Evolutionary conservation across 768 basidiomycete species (phyloP).

Genomic region (Panaeolus papilionaceus): DNA sequence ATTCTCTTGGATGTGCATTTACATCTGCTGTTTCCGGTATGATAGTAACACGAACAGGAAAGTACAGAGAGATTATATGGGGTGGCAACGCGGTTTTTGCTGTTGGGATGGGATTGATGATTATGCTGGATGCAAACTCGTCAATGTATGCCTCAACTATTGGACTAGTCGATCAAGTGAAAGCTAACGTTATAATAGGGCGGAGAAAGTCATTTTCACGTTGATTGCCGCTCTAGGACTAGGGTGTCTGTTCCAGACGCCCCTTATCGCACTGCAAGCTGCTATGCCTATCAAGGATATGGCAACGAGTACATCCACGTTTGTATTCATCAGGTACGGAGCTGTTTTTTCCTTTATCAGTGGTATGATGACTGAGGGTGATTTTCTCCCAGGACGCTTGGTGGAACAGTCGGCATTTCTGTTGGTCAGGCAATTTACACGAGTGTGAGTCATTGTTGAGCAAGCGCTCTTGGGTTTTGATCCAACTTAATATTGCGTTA

Average conservation of each 20-base stretch:
- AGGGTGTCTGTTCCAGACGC: slow-evolving; percentile 73
- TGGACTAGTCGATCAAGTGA: not conserved
- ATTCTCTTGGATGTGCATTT: slow-evolving; percentile 63
- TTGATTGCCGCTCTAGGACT: slow-evolving; percentile 70
- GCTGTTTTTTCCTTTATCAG: slow-evolving; percentile 2
- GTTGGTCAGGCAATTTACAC: slow-evolving; percentile 75
- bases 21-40: slow-evolving; percentile 64
- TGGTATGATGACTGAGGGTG: not conserved
- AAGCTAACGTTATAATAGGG: slow-evolving; percentile 44
- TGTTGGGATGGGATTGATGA: slow-evolving; percentile 78
- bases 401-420: slow-evolving; percentile 80
- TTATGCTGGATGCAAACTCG: slow-evolving; percentile 63
- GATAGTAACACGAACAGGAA: slow-evolving; percentile 59
- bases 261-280: slow-evolving; percentile 78
- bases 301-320: slow-evolving; percentile 79
- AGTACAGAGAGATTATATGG: slow-evolving; percentile 72
- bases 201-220: slow-evolving; percentile 66
- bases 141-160: slow-evolving; percentile 44
- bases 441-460: slow-evolving; percentile 46
- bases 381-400: slow-evolving; percentile 55
- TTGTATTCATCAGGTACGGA: slow-evolving; percentile 68
- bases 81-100: slow-evolving; percentile 58
- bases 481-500: slow-evolving; percentile 14
- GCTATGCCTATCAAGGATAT: slow-evolving; percentile 90
- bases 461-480: not conserved